phyloP scores from a whole-genome alignment of 2,329 filamentous ascomycete species.

The Trichoderma lentiforme region DNA sequence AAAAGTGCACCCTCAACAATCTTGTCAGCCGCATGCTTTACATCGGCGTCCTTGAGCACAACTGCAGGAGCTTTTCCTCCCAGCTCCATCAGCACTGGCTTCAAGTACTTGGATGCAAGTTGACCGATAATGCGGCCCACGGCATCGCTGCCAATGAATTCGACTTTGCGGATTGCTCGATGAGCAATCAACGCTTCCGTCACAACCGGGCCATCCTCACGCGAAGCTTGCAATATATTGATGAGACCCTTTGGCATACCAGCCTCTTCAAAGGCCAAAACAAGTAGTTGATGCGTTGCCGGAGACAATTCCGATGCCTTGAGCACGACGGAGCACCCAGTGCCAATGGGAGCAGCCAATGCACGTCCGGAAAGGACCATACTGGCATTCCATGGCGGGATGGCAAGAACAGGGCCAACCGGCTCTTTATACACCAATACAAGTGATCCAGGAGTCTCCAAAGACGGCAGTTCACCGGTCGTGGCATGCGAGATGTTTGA shows the following conservation, averaged over 20 bases:
- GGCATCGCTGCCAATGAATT: conserved; percentile 43
- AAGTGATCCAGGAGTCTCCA: neutral
- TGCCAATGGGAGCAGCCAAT: neutral
- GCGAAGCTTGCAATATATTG: conserved; percentile 36
- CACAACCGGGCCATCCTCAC: conserved; percentile 33
- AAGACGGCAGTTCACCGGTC: neutral
- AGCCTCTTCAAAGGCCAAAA: conserved; percentile 36
- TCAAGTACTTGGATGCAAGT: conserved; percentile 38
- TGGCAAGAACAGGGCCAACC: conserved; percentile 72
- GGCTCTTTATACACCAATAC: conserved; percentile 56
- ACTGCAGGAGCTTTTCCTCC: conserved; percentile 46
- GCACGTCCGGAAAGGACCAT: neutral
- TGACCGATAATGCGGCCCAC: conserved; percentile 42
- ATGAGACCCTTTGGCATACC: conserved; percentile 41
- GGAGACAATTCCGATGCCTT: conserved; percentile 36
- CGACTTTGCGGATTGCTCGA: conserved; percentile 37
- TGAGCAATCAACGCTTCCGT: conserved; percentile 37
- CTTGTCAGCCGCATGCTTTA: conserved; percentile 37
- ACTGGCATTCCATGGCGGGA: conserved; percentile 61
- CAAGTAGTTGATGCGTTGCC: conserved; percentile 32
- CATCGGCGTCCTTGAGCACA: conserved; percentile 43
- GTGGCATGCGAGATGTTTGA: conserved; percentile 34
- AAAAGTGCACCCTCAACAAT: conserved; percentile 24
- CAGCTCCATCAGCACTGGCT: conserved; percentile 46
- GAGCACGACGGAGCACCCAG: conserved; percentile 23